These are phyloP conservation scores for Fusarium sp. DNA, from an alignment of 2,329 filamentous ascomycete genomes.

Conservation along the genomic window DNA sequence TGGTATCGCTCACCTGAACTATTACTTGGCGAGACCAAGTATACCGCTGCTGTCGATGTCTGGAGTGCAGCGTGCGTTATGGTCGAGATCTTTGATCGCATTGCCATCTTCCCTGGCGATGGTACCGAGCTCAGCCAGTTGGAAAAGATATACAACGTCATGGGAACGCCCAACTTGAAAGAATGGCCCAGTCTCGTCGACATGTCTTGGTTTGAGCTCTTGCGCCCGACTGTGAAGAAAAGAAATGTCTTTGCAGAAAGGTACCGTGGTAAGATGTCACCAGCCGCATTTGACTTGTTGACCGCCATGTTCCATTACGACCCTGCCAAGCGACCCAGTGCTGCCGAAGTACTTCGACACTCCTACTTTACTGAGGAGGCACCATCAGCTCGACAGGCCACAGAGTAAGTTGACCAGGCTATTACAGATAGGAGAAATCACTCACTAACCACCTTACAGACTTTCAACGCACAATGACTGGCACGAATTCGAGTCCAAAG, in stretches of 20 bases:
- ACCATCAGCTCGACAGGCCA: slow-evolving; percentile 79
- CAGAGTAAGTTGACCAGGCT: slow-evolving; percentile 73
- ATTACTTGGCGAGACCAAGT: slow-evolving; percentile 90
- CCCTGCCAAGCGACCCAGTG: slow-evolving; percentile 83
- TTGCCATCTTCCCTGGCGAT: slow-evolving; percentile 94
- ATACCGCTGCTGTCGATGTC: slow-evolving; percentile 90
- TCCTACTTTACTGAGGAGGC: slow-evolving; percentile 89
- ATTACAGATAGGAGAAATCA: neutral
- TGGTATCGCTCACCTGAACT: slow-evolving; percentile 87
- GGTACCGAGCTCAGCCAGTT: slow-evolving; percentile 96
- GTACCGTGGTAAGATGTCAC: slow-evolving; percentile 81
- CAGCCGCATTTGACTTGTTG: slow-evolving; percentile 85
- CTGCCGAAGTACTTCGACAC: slow-evolving; percentile 86
- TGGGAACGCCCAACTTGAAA: slow-evolving; percentile 85
- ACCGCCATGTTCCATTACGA: slow-evolving; percentile 90
- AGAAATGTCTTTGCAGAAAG: slow-evolving; percentile 84
- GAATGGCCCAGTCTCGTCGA: slow-evolving; percentile 94
- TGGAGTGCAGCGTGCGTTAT: slow-evolving; percentile 98
- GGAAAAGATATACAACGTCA: slow-evolving; percentile 93
- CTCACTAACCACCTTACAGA: slow-evolving; percentile 60
- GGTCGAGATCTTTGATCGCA: slow-evolving; percentile 93
- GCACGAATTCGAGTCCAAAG: slow-evolving; percentile 99
- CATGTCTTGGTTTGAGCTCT: slow-evolving; percentile 96
- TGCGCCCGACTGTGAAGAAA: slow-evolving; percentile 80
- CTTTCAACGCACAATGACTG: slow-evolving; percentile 88